Base-by-base conservation (phyloP, 1,284 basidiomycete genomes). In the Paramarasmius palmivorus region DNA sequence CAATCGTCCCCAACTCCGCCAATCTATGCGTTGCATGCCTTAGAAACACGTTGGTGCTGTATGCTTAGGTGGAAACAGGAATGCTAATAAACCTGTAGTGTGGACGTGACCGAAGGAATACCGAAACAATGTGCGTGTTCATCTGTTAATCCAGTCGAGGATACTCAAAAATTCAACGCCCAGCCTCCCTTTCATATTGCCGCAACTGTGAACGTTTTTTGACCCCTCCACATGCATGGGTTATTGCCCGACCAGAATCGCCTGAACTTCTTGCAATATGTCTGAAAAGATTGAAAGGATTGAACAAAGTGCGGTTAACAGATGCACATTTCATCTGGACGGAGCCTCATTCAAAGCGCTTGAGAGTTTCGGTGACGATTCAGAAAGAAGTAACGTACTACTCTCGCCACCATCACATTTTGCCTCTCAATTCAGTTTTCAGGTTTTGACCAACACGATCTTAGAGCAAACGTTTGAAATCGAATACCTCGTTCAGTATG, bases 271-370 rank as follows among this genome's bases (percentile, higher is more conserved):
- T 99, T 40, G 88, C 92, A 2, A 85, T 95, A 50, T 95, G 93
- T 68, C 73, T 98, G 56, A 95, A 93, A 70, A 97, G 95, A 72
- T 86, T 98, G 65, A 96, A 97, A 64, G 92, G 95, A 22, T 78
- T 99, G 32, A 90, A 86, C 65, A 96, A 95, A 77, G 95, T 99
- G 50, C 90, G 96, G 32, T 75, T 99, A 40, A 97, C 97, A 35
- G 96, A 99, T 60, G 96, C 96, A 0, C 92, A 94, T 60, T 99
- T 99, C 70, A 94, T 99, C 66, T 99, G 97, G 96, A 99, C 96
- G 8, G 97, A 99, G 68, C 96, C 96, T 1, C 96, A 99, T 74
- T 95, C 92, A 49, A 96, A 96, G 69, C 83, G 97, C 49, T 71
- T 99, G 57, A 84, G 93, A 50, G 87, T 99, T 58, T 97, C 97